Percentiles rank a stretch among this genome's conserved stretches.
Conservation (phyloP, 2,329 filamentous ascomycete genomes). For the Xylariaceae sp. region DNA sequence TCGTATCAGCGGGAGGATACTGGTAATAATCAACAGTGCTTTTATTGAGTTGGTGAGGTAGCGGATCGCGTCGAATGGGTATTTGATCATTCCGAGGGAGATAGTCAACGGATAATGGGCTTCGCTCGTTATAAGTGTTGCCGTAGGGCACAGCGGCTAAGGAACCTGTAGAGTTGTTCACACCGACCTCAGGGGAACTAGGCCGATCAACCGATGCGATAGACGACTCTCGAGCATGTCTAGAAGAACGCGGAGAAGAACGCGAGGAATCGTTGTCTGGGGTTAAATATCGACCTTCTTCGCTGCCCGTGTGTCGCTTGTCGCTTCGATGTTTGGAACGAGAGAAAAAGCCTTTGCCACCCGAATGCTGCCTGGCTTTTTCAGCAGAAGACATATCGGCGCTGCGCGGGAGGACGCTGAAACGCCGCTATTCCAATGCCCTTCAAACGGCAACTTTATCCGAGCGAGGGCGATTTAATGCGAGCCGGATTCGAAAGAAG, state of each 20-base stretch:
- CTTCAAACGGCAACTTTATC: constrained; percentile 21
- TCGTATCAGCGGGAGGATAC: constrained; percentile 69
- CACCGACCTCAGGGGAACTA: constrained; percentile 57
- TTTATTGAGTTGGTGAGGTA: constrained; percentile 81
- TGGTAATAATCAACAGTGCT: constrained; percentile 77
- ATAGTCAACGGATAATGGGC: constrained; percentile 69
- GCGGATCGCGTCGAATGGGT: constrained; percentile 63
- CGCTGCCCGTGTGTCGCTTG: constrained; percentile 57
- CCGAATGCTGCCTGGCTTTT: constrained; percentile 76
- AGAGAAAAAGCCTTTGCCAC: constrained; percentile 76
- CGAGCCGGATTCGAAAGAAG: constrained; percentile 11
- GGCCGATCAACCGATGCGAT: constrained; percentile 67
- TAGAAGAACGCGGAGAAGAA: constrained; percentile 68
- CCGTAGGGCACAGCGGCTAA: constrained; percentile 90
- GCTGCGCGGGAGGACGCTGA: constrained; percentile 24
- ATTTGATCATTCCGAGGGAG: constrained; percentile 63
- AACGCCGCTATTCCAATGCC: constrained; percentile 28
- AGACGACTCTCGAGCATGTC: constrained; percentile 71
- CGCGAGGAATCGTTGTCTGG: constrained; percentile 63
- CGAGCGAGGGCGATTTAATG: constrained; percentile 17
- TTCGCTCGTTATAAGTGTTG: constrained; percentile 61
- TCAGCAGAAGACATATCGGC: constrained; percentile 60
- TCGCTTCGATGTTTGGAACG: constrained; percentile 76
- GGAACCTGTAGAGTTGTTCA: constrained; percentile 74
- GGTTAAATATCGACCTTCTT: constrained; percentile 53